Conservation (phyloP, 176 grass and related monocot genomes). For the Cymbopogon citratus region DNA sequence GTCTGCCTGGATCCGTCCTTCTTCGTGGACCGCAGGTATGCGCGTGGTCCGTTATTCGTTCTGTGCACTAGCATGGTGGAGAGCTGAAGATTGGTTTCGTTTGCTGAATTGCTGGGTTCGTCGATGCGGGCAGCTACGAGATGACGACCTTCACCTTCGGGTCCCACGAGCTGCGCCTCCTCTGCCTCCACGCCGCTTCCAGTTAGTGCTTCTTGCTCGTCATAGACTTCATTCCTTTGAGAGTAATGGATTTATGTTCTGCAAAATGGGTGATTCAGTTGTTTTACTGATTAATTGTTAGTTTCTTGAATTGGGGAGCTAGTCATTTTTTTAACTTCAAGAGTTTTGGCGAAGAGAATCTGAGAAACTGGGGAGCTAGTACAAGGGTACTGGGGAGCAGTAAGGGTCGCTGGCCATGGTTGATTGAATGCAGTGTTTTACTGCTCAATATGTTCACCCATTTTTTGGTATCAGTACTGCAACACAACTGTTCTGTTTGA, state of each 20-base stretch:
- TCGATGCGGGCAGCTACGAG: constrained; percentile 54
- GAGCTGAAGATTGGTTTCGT: not conserved
- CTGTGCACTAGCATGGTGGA: not conserved
- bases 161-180: constrained; percentile 52
- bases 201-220: constrained; percentile 41
- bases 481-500: not conserved
- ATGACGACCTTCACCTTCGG: constrained; percentile 83
- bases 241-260: not conserved
- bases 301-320: not conserved
- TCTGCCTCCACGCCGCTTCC: constrained; percentile 81
- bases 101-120: constrained; percentile 21
- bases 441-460: not conserved
- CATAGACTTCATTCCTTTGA: not conserved
- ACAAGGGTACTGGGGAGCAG: too few relatives aligned
- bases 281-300: not conserved
- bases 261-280: not conserved
- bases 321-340: not conserved
- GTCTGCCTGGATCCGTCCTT: constrained; percentile 63
- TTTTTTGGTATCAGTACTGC: not conserved
- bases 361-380: not conserved
- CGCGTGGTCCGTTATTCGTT: not conserved
- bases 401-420: not conserved
- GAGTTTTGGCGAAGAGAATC: not conserved
- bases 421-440: not conserved
- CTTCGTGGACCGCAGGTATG: constrained; percentile 78